phyloP scores from a whole-genome alignment of 2,329 filamentous ascomycete genomes.

The Trichophaea hybrida region DNA sequence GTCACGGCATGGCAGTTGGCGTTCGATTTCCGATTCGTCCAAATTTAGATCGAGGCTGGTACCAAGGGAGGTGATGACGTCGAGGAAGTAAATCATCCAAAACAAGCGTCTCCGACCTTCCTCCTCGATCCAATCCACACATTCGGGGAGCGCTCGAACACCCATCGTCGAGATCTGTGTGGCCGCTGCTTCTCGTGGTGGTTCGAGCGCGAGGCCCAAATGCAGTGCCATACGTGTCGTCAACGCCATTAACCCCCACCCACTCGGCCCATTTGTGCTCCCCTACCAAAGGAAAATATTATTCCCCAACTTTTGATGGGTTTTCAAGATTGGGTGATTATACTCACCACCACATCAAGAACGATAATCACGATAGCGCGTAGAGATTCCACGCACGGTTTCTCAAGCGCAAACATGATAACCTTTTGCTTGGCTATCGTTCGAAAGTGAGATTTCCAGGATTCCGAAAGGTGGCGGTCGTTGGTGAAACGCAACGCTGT shows the following conservation, averaged over 20 bases:
- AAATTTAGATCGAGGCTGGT: conserved; percentile 87
- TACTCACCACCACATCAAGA: conserved; percentile 50
- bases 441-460: conserved; percentile 61
- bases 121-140: conserved; percentile 76
- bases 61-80: conserved; percentile 77
- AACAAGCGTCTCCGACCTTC: conserved; percentile 73
- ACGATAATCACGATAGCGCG: conserved; percentile 80
- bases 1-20: conserved; percentile 72
- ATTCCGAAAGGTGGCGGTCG: conserved; percentile 58
- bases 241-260: conserved; percentile 80
- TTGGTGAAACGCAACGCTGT: conserved; percentile 74
- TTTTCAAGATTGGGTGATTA: background rate
- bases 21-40: conserved; percentile 78
- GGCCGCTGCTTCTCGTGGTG: conserved; percentile 62
- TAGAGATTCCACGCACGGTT: conserved; percentile 74
- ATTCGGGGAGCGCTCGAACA: conserved; percentile 69
- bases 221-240: conserved; percentile 83
- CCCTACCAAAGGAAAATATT: conserved; percentile 34
- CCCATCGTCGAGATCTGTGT: conserved; percentile 80
- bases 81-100: conserved; percentile 87
- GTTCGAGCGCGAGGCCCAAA: conserved; percentile 69
- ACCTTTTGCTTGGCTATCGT: conserved; percentile 73
- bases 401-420: conserved; percentile 72
- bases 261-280: conserved; percentile 75
- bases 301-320: background rate